phyloP scores from a whole-genome alignment of 352 stramenopile species.

The Albugo candida region DNA sequence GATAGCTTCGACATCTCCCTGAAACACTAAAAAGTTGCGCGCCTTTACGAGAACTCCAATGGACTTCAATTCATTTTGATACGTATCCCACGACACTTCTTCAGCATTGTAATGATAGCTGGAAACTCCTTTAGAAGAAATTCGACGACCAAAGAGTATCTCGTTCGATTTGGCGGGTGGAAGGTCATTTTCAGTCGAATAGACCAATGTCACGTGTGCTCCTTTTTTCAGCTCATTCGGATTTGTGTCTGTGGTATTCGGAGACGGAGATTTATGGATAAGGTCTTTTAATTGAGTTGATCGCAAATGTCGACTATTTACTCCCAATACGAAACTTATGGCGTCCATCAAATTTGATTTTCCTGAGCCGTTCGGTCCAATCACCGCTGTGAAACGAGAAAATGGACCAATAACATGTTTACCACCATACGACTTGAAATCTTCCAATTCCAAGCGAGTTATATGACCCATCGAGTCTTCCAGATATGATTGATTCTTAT shows the following conservation, averaged over 20 bases:
- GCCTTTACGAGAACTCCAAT: slow-evolving; percentile 97
- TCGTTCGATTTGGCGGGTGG: slow-evolving; percentile 24
- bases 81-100: slow-evolving; percentile 80
- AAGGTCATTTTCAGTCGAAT: slow-evolving; percentile 61
- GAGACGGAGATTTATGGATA: slow-evolving; percentile 56
- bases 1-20: slow-evolving; percentile 97
- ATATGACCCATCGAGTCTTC: slow-evolving; percentile 77
- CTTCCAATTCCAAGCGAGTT: slow-evolving; percentile 91
- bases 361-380: slow-evolving; percentile 94
- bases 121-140: slow-evolving; percentile 79
- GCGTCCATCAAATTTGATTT: slow-evolving; percentile 92
- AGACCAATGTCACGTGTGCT: slow-evolving; percentile 90
- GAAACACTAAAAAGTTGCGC: slow-evolving; percentile 99
- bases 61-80: slow-evolving; percentile 84
- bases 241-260: slow-evolving; percentile 8
- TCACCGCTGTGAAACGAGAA: slow-evolving; percentile 93
- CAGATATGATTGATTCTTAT: too few species aligned
- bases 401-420: slow-evolving; percentile 92
- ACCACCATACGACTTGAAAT: slow-evolving; percentile 99
- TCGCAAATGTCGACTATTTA: slow-evolving; percentile 91
- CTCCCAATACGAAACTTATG: slow-evolving; percentile 95
- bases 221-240: slow-evolving; percentile 12
- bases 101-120: slow-evolving; percentile 64
- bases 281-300: slow-evolving; percentile 93
- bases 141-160: slow-evolving; percentile 84